phyloP scores from a whole-genome alignment of 2,329 filamentous ascomycete genomes.

The Monosporascus sp. region DNA sequence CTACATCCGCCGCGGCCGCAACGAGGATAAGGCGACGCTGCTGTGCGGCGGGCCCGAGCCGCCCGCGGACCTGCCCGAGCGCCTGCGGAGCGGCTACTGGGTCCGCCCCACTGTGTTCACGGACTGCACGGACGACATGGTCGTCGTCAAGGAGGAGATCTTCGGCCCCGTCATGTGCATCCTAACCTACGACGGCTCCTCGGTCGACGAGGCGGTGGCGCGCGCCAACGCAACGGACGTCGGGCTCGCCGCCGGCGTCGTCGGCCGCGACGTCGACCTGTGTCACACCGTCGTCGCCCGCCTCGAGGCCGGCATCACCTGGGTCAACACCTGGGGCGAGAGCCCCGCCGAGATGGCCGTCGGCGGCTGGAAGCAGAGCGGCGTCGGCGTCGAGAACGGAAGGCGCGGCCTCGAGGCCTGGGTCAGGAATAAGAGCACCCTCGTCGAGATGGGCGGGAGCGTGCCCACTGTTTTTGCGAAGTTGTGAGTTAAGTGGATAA shows the following conservation, averaged over 20 bases:
- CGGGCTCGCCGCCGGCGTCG: slow-evolving; percentile 79
- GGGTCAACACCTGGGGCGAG: slow-evolving; percentile 94
- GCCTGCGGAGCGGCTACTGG: slow-evolving; percentile 66
- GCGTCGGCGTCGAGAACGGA: slow-evolving; percentile 83
- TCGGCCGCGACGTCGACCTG: slow-evolving; percentile 67
- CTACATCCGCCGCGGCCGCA: slow-evolving; percentile 71
- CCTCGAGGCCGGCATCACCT: slow-evolving; percentile 80
- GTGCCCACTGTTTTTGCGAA: slow-evolving; percentile 72
- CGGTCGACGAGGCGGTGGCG: slow-evolving; percentile 60
- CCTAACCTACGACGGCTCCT: slow-evolving; percentile 56
- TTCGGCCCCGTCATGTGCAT: slow-evolving; percentile 86
- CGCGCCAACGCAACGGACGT: slow-evolving; percentile 74
- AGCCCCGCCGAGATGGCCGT: slow-evolving; percentile 88
- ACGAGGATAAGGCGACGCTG: slow-evolving; percentile 67
- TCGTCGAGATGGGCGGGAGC: slow-evolving; percentile 72
- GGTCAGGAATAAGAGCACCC: slow-evolving; percentile 80
- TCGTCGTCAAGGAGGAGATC: slow-evolving; percentile 75
- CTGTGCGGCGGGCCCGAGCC: slow-evolving; percentile 65
- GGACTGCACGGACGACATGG: slow-evolving; percentile 78
- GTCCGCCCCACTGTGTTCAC: slow-evolving; percentile 80
- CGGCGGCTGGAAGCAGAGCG: slow-evolving; percentile 87
- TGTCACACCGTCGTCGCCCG: slow-evolving; percentile 67
- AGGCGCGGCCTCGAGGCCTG: slow-evolving; percentile 73
- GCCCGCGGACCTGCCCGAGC: slow-evolving; percentile 42
- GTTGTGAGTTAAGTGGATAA: slow-evolving; percentile 34